Evolutionary conservation across 148 eudicot species (phyloP).

Genomic region (Salicornia ramosissima): DNA sequence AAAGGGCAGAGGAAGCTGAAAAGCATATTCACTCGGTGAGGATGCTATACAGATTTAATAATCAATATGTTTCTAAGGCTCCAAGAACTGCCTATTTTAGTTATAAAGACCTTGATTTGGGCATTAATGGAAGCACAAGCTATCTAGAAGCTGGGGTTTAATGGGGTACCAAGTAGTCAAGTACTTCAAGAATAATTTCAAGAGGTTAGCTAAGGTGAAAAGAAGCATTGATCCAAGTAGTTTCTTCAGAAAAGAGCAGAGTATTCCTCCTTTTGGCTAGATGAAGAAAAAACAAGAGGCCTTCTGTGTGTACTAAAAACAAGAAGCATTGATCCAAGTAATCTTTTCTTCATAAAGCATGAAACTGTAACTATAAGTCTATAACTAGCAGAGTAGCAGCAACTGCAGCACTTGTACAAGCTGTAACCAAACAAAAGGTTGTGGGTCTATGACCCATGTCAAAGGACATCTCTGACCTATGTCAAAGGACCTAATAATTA

Average conservation of each 20-base stretch:
- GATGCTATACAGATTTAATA: slow-evolving; percentile 24
- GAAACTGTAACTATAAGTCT: too few species aligned
- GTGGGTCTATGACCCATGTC: too few species aligned
- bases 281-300: neutral
- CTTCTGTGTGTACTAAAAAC: neutral
- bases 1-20: slow-evolving; percentile 13
- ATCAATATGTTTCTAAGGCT: slow-evolving; percentile 24
- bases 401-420: too few species aligned
- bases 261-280: slow-evolving; percentile 25
- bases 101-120: slow-evolving; percentile 36
- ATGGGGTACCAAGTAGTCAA: slow-evolving; percentile 20
- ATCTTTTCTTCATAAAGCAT: too few species aligned
- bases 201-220: slow-evolving; percentile 29
- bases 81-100: slow-evolving; percentile 35
- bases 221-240: slow-evolving; percentile 22
- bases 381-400: too few species aligned
- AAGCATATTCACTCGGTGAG: slow-evolving; percentile 21
- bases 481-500: too few species aligned
- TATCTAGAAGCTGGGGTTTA: slow-evolving; percentile 20
- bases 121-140: slow-evolving; percentile 23
- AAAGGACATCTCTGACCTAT: too few species aligned
- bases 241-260: slow-evolving; percentile 28
- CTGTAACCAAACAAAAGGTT: too few species aligned
- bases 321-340: too few species aligned
- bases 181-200: slow-evolving; percentile 26